Base-by-base conservation (phyloP, 1,139 yeast genomes). In the Candida tetrigidarum region DNA sequence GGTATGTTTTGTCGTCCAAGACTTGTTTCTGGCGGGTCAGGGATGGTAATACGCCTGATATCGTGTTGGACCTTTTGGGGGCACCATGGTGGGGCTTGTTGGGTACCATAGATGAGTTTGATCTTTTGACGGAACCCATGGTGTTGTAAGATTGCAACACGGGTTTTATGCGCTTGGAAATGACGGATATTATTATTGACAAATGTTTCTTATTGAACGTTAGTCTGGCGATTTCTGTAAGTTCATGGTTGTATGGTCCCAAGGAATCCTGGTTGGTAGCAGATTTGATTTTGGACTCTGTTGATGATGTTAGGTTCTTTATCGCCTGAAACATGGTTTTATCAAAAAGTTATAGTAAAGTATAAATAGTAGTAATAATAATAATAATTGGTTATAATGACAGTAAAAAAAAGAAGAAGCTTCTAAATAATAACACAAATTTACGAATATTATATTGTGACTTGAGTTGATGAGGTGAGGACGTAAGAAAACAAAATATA, bases 201-300 rank as follows among this genome's bases (percentile, higher is more conserved):
- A 60, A 46, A 22, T 53, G 48, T 40, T 53, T 54, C 18, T 52
- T 45, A 32, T 58, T 51, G 49, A 55, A 60, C 0, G 76, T 60
- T 23, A 66, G 56, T 30, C 57, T 50, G 3, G 76, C 59, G 8
- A 73, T 50, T 38, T 69, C 71, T 33, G 63, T 62, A 32, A 73
- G 51, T 47, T 72, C 74, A 27, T 63, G 59, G 40, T 70, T 69
- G 28, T 67, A 65, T 0, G 78, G 78, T 1, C 78, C 78, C 50
- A 67, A 55, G 1, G 70, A 66, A 40, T 71, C 73, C 36, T 56
- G 61, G 51, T 59, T 64, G n/a, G 76, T 71, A 16, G 76, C 71
- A 46, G 36, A 43, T 40, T 49, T 52, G 10, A 54, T 45, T 33
- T 50, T 55, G 12, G 53, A 47, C 45, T 56, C 58, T 2, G 58